A percentile compares a stretch with the other conserved stretches of the same genome.
Conservation (phyloP, 495 filamentous ascomycete species). For the Elasticomyces elasticus region DNA sequence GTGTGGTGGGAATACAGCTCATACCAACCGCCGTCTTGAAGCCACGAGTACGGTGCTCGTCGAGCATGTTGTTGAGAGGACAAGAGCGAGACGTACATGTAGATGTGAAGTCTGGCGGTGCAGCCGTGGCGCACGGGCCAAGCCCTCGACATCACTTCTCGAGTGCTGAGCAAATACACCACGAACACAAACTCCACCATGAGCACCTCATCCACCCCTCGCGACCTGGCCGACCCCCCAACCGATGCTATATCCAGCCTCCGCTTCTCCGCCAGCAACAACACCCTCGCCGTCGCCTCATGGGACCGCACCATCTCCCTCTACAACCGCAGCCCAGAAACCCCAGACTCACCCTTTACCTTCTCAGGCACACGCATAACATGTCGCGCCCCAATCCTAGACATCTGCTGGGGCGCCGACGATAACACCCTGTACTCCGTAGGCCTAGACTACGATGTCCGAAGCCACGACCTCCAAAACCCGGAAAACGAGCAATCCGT, state of each 20-base stretch:
- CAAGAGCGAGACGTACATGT: too few relatives aligned
- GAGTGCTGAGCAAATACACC: too few relatives aligned
- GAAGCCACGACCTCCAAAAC: constrained; percentile 63
- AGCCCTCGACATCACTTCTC: too few relatives aligned
- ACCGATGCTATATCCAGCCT: constrained; percentile 78
- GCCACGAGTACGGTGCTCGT: too few relatives aligned
- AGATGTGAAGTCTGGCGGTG: too few relatives aligned
- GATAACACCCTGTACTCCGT: constrained; percentile 73
- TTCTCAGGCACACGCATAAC: constrained; percentile 60
- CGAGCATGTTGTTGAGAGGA: too few relatives aligned
- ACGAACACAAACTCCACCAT: not conserved
- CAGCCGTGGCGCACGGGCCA: too few relatives aligned
- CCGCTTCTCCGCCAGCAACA: constrained; percentile 67
- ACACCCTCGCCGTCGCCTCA: constrained; percentile 73
- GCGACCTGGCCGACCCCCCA: constrained; percentile 67
- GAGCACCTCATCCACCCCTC: not conserved
- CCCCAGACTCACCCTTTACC: constrained; percentile 16
- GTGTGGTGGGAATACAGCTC: too few relatives aligned
- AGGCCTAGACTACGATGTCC: constrained; percentile 76
- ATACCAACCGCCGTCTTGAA: too few relatives aligned
- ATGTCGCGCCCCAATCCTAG: constrained; percentile 77
- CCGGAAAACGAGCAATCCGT: constrained; percentile 60
- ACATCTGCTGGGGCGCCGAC: constrained; percentile 80
- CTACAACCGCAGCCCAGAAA: constrained; percentile 60
- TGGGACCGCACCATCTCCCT: constrained; percentile 91